Base-by-base conservation (phyloP, 2,329 filamentous ascomycete species). In the Aspergillus vadensis region DNA sequence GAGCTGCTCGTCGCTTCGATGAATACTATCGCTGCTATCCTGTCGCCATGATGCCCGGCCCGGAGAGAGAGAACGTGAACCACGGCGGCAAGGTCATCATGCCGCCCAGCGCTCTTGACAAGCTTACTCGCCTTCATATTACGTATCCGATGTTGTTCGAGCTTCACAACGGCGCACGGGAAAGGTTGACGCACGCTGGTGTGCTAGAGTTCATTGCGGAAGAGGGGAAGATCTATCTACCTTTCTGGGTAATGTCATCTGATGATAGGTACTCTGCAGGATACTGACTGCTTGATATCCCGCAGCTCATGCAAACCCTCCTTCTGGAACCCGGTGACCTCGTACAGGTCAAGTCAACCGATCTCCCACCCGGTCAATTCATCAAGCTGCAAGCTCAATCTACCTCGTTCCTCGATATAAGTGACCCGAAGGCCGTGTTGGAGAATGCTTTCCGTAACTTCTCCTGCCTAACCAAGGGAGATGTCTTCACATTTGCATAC, bases 1-100 rank as follows among this genome's bases (percentile, higher is more conserved):
- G 76, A 47, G 80, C 77, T 54, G 82, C 79, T 68, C 90, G 92
- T 70, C 91, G 93, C 62, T 99, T 99, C 81, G 94, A 99, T 77
- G 95, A 99, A 78, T 98, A 97, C 81, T 98, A 97, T 80, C 89
- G 95, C 71, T 97, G 93, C 82, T 99, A 98, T 73, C 95, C 95
- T 47, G 86, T 97, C 70, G 88, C 89, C 70, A 98, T 99, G 93
- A 87, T 96, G 64, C 92, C 93, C 12, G 93, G 94, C 2, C 87
- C 91, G 39, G 93, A 97, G 71, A 86, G 95, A 67, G 90, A 91
- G 55, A 89, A 93, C 67, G 88, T 96, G 63, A 98, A 98, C 82
- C 93, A 95, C 74, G 95, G 95, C 68, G 96, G 94, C 78, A 99
- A 99, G 82, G 94, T 99, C 70, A 91, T 99, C 74, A 88, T 99